These are phyloP conservation scores for Solanum infundibuliforme DNA, from an alignment of 257 asterid genomes.

Conservation along the genomic window DNA sequence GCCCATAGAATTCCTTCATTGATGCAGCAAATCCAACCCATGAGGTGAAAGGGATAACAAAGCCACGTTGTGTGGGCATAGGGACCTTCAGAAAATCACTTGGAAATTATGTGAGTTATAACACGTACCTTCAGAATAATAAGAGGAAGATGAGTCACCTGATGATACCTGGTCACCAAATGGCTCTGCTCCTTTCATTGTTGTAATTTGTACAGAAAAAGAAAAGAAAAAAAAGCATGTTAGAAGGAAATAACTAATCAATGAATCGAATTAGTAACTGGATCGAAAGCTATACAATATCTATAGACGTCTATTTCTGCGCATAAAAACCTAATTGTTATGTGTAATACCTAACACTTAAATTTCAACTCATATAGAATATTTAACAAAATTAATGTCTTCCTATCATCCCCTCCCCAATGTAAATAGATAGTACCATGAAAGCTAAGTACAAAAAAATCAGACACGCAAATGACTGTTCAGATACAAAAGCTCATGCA, in stretches of 20 bases:
- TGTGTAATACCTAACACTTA: background rate
- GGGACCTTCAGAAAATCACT: slow-evolving; percentile 18
- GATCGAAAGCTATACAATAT: background rate
- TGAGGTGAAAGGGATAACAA: slow-evolving; percentile 44
- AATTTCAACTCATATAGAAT: background rate
- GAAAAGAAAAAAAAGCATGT: background rate
- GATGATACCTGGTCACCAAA: slow-evolving; percentile 42
- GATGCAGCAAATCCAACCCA: slow-evolving; percentile 6
- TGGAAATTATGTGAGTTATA: background rate
- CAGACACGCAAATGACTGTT: no score
- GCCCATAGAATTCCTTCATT: no score
- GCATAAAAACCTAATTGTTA: background rate
- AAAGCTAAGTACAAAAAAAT: no score
- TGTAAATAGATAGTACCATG: no score
- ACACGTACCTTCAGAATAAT: slow-evolving; percentile 30
- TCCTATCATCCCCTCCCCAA: no score
- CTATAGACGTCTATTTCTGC: background rate
- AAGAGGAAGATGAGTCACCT: slow-evolving; percentile 12
- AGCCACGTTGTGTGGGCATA: slow-evolving; percentile 33
- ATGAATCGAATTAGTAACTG: background rate
- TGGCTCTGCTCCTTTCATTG: slow-evolving; percentile 23
- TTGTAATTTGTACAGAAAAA: background rate
- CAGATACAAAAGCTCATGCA: background rate
- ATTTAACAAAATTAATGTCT: background rate
- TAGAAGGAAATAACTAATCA: background rate